Evolutionary conservation across 2,329 filamentous ascomycete genomes (phyloP).

Genomic region (Samsoniella hepiali): DNA sequence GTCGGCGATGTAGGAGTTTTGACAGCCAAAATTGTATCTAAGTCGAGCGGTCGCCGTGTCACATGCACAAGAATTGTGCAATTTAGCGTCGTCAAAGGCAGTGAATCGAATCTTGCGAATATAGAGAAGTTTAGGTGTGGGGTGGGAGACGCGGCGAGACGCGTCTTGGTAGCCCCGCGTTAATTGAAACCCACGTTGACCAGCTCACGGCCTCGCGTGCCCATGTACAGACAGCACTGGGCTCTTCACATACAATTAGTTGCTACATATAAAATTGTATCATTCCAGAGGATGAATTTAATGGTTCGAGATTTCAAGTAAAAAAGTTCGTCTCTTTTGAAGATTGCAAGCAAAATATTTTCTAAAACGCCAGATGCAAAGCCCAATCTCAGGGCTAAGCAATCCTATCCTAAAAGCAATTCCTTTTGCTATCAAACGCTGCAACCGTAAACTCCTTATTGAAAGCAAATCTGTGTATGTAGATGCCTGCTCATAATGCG

Average conservation of each 20-base stretch:
- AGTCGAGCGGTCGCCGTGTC: background rate
- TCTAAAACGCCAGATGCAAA: conserved; percentile 3
- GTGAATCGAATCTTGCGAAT: background rate
- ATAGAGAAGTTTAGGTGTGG: conserved; percentile 3
- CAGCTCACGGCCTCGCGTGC: background rate
- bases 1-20: background rate
- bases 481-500: conserved; percentile 1
- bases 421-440: background rate
- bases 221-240: background rate
- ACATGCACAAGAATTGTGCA: background rate
- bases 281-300: background rate
- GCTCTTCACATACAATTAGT: background rate
- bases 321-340: background rate
- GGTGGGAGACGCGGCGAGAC: conserved; percentile 18
- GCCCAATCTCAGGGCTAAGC: background rate
- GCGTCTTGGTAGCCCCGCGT: conserved; percentile 14
- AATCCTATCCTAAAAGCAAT: conserved; percentile 4
- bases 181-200: conserved; percentile 14
- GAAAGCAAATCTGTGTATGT: conserved; percentile 5
- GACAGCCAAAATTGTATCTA: background rate
- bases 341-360: background rate
- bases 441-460: background rate
- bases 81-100: background rate
- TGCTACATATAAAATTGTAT: background rate
- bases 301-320: too few species aligned